Evolutionary conservation across 805 yeast genomes (phyloP), one percentile per base, ranked within the genome.

Genomic region (Yarrowia keelungensis): DNA sequence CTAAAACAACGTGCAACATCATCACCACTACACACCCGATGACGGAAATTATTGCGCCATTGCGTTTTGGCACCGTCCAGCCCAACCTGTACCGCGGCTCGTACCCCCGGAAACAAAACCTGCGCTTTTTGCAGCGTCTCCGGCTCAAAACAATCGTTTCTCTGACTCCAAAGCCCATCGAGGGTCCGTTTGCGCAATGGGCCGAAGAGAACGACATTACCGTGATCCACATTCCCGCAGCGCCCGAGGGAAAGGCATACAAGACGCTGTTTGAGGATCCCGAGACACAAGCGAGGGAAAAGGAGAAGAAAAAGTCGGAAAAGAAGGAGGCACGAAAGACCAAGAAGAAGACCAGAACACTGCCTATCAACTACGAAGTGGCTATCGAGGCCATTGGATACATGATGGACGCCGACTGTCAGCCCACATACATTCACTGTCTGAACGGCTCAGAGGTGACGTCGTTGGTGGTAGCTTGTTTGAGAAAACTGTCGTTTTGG

Each of bases 381-480:
- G 89, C 89, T 0, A 76, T 83, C 0, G 79, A 82, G 61, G 89
- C 89, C 0, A 77, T 94, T n/a, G 86, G 73, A 69, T 79, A 86
- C 47, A 80, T 92, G 70, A 80, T 89, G 14, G 86, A 89, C 74
- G 79, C 81, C 32, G 83, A 84, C 19, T 79, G 82, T 71, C 85
- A 88, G 11, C 97, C 98, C 0, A 80, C 89, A 1, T 93, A 90
- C 75, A 76, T 94, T 5, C 97, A 94, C 77, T 94, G 98, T 77
- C 79, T 88, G 35, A 93, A 92, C 75, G 98, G 98, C 0, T 92
- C 97, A 10, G 92, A 91, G 71, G 89, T 91, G 1, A 91, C 97
- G 0, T 86, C 94, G 32, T 80, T 95, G 56, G 86, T 91, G 1
- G 84, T 94, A 32, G 98, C 97, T 4, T 92, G 98, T 76, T 79